Evolutionary conservation across 2,329 filamentous ascomycete species (phyloP), one percentile per base, ranked within the genome.

Genomic region (Colletotrichum graminicola): DNA sequence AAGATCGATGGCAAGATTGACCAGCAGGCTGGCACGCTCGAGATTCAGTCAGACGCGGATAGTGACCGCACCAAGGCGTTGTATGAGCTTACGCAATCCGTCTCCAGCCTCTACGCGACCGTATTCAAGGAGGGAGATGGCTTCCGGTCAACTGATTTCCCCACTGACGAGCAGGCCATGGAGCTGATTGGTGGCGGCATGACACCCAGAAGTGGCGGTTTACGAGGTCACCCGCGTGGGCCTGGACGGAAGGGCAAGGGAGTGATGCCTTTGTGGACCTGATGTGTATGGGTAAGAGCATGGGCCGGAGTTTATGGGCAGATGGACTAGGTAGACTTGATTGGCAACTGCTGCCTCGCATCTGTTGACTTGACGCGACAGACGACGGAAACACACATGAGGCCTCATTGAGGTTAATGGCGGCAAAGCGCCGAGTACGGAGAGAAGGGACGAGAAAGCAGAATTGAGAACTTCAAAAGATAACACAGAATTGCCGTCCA

Each of bases 1-100:
- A 94, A 94, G 80, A 91, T 99, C 75, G 87, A 91, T 62, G 96
- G 94, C 73, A 93, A 92, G 81, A 95, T 99, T 78, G 93, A 99
- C 82, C 94, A 98, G 83, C 91, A 94, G 81, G 88, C 89, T 70
- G 94, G 95, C 57, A 93, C 91, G 0, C 91, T 99, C 29, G 90
- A 94, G 81, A 94, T 98, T 72, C 90, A 92, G 72, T 92, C 90
- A 69, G 85, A 87, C 66, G 91, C 88, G 56, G 94, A 97, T 81
- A 87, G 88, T 56, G 92, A 93, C 78, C 92, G 94, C 73, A 86
- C 94, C 73, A 85, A 87, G 67, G 92, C 94, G 43, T 87, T 98
- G 78, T 84, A 90, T 74, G 87, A 90, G 74, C 94, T 96, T 87
- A 92, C 90, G 10, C 84, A 83, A 5, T 91, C 94, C 4, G 89